Base-by-base conservation (phyloP, 2,329 filamentous ascomycete species). In the Ceratocystis albifundus region DNA sequence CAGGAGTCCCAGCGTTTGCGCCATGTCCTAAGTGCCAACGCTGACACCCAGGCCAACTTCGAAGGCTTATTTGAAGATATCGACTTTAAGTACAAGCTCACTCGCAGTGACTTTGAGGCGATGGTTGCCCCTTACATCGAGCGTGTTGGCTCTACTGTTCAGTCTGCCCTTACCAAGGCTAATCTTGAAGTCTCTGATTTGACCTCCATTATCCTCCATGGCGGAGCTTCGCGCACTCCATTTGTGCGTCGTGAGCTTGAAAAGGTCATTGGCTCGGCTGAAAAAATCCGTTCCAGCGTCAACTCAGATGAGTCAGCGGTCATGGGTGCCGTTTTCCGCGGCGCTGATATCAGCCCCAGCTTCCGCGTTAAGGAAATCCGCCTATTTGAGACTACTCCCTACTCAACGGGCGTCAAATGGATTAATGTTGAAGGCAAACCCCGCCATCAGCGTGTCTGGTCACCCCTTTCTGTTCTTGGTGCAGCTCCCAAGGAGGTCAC, bases 301-400 rank as follows among this genome's bases (percentile, higher is more conserved):
- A 99, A 99, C 77, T 89, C 93, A 10, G 94, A 99, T 72, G 94
- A 99, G 77, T 88, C 94, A 28, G 94, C 94, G 63, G 94, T 96
- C 8, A 96, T 97, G 75, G 94, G 94, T 71, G 93, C 94, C 66
- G 92, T 88, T 32, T 97, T 99, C 81, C 90, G 92, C 73, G 94
- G 90, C 63, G 94, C 94, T 64, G 86, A 90, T 71, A 82, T 99
- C 67, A 96, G 90, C 77, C 91, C 93, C 50, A 93, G 89, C 74
- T 99, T 99, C 85, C 88, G 91, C 69, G 94, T 99, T 74, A 99
- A 97, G 81, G 94, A 97, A 73, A 99, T 99, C 70, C 83, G 89
- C 68, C 84, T 89, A 64, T 82, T 80, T n/a, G 94, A 99, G 71
- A 84, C 83, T 25, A 83, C 89, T 53, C 81, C 81, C 55, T 96